Evolutionary conservation across 2,329 filamentous ascomycete genomes (phyloP), one percentile per base, ranked within the genome.

Genomic region (Hymenoscyphus repandus): DNA sequence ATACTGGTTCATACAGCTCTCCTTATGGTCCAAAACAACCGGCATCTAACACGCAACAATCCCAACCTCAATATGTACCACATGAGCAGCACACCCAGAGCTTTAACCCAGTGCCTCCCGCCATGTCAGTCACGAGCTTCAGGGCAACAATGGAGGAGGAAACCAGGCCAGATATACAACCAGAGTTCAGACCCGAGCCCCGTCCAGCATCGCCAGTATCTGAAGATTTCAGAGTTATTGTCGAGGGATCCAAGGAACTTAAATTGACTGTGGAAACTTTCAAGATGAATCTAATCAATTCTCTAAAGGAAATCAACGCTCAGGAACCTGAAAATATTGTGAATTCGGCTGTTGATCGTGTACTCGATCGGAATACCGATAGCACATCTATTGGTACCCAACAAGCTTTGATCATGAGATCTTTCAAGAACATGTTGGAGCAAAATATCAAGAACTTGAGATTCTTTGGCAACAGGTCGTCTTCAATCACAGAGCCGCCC

Each of bases 1-100:
- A 38, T 38, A 43, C 50, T 51, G 36, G 49, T 17, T 58, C 58
- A 20, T 68, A 68, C 47, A 67, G 64, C 42, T 68, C 66, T 42
- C 66, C 66, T 7, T 68, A 68, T 55, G 65, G 60, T 33, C 59
- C 62, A 27, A 65, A 63, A 44, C 63, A 22, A 32, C 31, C 45
- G 31, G 34, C 34, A 17, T 17, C 22, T 32, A 17, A 31, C 58
- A 6, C 13, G n/a, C 41, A 37, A 22, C 17, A 11, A 17, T 36
- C 43, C 32, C 31, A 45, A 13, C 12, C 17, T 54, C 27, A 49
- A 50, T 49, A 41, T 39, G 20, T 42, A 47, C 39, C 47, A 44
- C 17, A 17, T 42, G 33, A 49, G 30, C 42, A 42, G 49, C 13
- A 49, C n/a, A 40, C 10, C 5, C 10, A n/a, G 13, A 20, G 12